Base-by-base conservation (phyloP, 345 rosid genomes). In the Populus ilicifolia region DNA sequence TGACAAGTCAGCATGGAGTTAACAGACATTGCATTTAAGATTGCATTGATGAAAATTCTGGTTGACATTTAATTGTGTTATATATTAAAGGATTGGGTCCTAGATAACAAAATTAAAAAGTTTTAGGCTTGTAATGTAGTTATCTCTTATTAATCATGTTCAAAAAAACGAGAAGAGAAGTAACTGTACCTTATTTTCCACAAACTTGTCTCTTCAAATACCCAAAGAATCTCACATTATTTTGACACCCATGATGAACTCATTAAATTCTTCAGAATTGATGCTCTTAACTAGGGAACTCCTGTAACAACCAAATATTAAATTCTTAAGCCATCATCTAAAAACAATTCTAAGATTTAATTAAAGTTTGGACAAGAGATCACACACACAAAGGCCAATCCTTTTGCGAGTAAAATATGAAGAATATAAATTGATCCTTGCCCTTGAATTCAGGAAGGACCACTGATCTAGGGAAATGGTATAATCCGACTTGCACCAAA, bases 101-200 rank as follows among this genome's bases (percentile, higher is more conserved):
- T 5, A 56, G 13, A 56, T 56, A 56, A 56, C 6, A 9, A 3
- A 56, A n/a, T 56, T n/a, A 56, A 56, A 12, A n/a, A n/a, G 63
- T n/a, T n/a, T n/a, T 56, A n/a, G 6, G 27, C 13, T 56, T 56
- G 13, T n/a, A 56, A 56, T 10, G 5, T 12, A 56, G 6, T 56
- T 56, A 10, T 56, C 63, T 17, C 36, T 48, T 61, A 44, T 30
- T 25, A 17, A 21, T 46, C 20, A 43, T 20, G 16, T 14, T 41
- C 75, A 71, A 5, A 35, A 2, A n/a, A 77, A 43, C 0, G 46
- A 64, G 72, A 52, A 79, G 66, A 67, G 23, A 29, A 84, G 36
- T n/a, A 61, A 69, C 43, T 61, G 70, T 72, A 82, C 87, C 85
- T 75, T 77, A 44, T 27, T 54, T 27, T 11, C 77, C 72, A 80